Evolutionary conservation across 2,329 filamentous ascomycete species (phyloP).

Genomic region (Aaosphaeria arxii): DNA sequence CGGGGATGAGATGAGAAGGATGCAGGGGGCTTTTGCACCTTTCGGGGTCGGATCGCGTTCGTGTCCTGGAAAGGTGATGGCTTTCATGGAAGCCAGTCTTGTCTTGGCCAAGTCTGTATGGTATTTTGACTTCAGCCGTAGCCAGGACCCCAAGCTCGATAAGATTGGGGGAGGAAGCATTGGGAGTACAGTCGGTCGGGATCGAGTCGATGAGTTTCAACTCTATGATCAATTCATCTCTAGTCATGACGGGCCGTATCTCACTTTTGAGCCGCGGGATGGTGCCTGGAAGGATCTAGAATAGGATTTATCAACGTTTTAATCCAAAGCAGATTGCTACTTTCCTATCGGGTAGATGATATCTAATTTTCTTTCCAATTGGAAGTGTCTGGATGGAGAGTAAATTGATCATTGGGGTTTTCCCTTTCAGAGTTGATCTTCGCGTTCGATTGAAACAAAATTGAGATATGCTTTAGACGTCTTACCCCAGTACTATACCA

Average conservation of each 20-base stretch:
- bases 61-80: slow-evolving; percentile 8
- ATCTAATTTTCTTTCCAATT: too few relatives aligned
- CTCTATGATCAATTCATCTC: slow-evolving; percentile 67
- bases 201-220: slow-evolving; percentile 55
- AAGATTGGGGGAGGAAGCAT: not conserved
- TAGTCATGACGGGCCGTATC: slow-evolving; percentile 22
- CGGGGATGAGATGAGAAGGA: not conserved
- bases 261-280: not conserved
- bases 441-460: too few relatives aligned
- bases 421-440: too few relatives aligned
- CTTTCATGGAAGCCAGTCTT: slow-evolving; percentile 5
- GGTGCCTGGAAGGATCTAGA: not conserved
- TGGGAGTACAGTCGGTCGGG: not conserved
- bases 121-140: slow-evolving; percentile 6
- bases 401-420: too few relatives aligned
- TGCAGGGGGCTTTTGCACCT: slow-evolving; percentile 5
- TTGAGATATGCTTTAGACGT: too few relatives aligned
- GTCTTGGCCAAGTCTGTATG: slow-evolving; percentile 7
- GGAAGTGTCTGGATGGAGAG: too few relatives aligned
- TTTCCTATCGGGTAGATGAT: too few relatives aligned
- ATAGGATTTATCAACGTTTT: not conserved
- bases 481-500: too few relatives aligned
- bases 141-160: not conserved
- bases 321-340: too few relatives aligned
- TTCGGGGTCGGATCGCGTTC: slow-evolving; percentile 4